phyloP scores from a whole-genome alignment of 1,139 yeast species.

The Taphrina pruni region DNA sequence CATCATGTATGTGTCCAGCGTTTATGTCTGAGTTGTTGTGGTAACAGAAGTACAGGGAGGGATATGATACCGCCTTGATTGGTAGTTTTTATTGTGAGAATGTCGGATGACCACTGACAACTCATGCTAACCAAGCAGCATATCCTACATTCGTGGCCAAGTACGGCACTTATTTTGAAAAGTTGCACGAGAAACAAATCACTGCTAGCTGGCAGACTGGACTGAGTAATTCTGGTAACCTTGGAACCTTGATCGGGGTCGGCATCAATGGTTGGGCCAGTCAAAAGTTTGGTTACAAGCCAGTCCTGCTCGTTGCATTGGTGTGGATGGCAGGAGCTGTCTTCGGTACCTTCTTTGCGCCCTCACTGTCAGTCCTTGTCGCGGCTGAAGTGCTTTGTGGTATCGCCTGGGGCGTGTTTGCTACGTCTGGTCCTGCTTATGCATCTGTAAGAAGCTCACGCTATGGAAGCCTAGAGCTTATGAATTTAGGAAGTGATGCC shows the following conservation, averaged over 20 bases:
- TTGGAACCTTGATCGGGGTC: conserved; percentile 56
- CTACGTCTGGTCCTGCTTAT: conserved; percentile 10
- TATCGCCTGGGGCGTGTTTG: conserved; percentile 48
- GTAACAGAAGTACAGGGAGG: conserved; percentile 46
- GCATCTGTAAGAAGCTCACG: neutral
- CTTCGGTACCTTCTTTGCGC: conserved; percentile 58
- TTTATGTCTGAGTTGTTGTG: neutral
- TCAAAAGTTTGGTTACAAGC: conserved; percentile 56
- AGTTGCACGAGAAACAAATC: conserved; percentile 49
- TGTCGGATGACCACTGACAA: neutral
- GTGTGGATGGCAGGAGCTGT: conserved; percentile 52
- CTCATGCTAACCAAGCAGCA: neutral
- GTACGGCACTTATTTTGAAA: conserved; percentile 48
- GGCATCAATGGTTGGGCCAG: conserved; percentile 54
- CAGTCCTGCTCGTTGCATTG: conserved; percentile 53
- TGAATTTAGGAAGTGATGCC: conserved; percentile 53
- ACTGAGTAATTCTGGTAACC: conserved; percentile 53
- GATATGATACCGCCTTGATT: conserved; percentile 56
- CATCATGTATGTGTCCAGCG: conserved; percentile 51
- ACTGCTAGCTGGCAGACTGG: conserved; percentile 59
- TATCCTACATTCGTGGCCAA: conserved; percentile 55
- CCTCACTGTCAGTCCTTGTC: conserved; percentile 52
- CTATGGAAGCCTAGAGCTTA: conserved; percentile 58
- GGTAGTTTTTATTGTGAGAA: conserved; percentile 54
- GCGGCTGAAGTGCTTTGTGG: conserved; percentile 58